A percentile compares a stretch with the other conserved stretches of the same genome.
Evolutionary conservation across 116 monocot species (phyloP).

Genomic region (Iris pallida): DNA sequence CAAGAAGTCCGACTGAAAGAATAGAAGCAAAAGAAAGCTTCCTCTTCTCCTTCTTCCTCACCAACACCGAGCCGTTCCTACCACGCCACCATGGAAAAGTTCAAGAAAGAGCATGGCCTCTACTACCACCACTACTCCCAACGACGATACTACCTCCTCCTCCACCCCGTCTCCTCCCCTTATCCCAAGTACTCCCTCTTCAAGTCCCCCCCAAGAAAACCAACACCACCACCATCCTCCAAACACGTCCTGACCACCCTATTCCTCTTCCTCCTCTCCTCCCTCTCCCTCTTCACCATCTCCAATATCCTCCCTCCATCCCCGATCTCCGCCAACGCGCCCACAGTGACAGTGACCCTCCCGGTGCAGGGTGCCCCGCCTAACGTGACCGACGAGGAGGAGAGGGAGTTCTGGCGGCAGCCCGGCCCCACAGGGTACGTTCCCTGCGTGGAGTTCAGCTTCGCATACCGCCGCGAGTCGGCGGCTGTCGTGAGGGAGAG

Average conservation of each 20-base stretch:
- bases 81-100: neutral
- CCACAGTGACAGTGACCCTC: neutral
- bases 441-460: slow-evolving; percentile 9
- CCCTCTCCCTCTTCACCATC: neutral
- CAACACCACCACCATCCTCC: neutral
- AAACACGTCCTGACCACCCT: neutral
- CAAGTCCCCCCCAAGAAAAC: neutral
- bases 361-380: neutral
- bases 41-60: neutral
- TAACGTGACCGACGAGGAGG: neutral
- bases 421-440: slow-evolving; percentile 3
- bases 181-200: neutral
- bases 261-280: neutral
- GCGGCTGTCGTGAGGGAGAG: neutral
- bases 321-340: neutral
- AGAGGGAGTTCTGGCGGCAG: slow-evolving; percentile 13
- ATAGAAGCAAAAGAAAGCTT: neutral
- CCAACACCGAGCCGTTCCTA: neutral
- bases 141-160: neutral
- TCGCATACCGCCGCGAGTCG: slow-evolving; percentile 2
- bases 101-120: neutral
- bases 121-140: too few species aligned
- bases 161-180: neutral
- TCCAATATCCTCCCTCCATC: neutral
- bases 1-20: too few species aligned